These are phyloP conservation scores for Leccinum subspadiceum DNA, from an alignment of 1,284 basidiomycete species.

Conservation along the genomic window DNA sequence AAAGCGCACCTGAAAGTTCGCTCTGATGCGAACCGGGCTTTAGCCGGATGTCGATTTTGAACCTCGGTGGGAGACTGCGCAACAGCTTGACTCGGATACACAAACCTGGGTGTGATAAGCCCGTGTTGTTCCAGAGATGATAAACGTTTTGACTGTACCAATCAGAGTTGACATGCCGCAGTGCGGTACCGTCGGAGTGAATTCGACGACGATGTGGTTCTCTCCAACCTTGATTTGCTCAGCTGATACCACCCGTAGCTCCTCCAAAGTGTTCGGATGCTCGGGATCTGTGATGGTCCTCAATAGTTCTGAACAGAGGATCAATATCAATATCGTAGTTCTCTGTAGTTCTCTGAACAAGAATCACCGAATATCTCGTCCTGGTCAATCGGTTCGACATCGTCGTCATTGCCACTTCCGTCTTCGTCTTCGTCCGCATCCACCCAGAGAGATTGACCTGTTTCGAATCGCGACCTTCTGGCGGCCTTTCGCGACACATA, in stretches of 20 bases:
- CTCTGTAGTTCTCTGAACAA: not conserved
- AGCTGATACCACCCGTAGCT: conserved; percentile 92
- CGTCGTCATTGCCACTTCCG: conserved; percentile 18
- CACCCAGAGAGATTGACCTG: conserved; percentile 50
- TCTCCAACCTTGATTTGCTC: conserved; percentile 78
- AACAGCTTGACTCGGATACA: conserved; percentile 91
- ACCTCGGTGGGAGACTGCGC: conserved; percentile 86
- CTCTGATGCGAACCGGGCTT: conserved; percentile 96
- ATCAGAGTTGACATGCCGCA: conserved; percentile 98
- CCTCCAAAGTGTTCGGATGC: conserved; percentile 95
- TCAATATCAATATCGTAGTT: conserved; percentile 2
- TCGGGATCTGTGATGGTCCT: conserved; percentile 95
- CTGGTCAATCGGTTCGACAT: conserved; percentile 63
- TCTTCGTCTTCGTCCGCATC: conserved; percentile 40
- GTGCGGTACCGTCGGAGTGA: conserved; percentile 97
- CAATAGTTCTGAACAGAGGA: conserved; percentile 68
- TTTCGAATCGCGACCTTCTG: conserved; percentile 36
- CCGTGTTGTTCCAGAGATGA: not conserved
- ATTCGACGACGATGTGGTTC: conserved; percentile 82
- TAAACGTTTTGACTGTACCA: conserved; percentile 45
- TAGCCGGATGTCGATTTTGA: conserved; percentile 93
- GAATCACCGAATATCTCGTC: conserved; percentile 65
- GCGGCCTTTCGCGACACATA: conserved; percentile 46
- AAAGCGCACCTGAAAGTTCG: conserved; percentile 73
- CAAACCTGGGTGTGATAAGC: conserved; percentile 58